Percentiles rank a stretch among this genome's conserved stretches.
These are phyloP conservation scores for Pistacia integerrima DNA, from an alignment of 345 rosid genomes.

Conservation along the genomic window DNA sequence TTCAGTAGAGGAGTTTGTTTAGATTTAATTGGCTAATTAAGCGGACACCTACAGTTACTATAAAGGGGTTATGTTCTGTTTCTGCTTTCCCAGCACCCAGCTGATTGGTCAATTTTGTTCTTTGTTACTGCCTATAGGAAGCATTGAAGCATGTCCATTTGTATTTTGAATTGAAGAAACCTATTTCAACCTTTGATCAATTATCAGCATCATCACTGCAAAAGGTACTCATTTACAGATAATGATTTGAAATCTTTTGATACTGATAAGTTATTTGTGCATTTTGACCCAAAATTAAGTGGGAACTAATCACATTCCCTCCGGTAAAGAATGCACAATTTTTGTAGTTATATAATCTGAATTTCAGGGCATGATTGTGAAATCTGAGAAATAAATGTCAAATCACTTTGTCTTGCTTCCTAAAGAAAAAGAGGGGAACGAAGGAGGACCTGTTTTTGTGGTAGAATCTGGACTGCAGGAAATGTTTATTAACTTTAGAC, in stretches of 20 bases:
- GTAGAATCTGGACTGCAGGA: neutral
- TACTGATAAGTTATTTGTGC: neutral
- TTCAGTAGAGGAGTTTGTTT: neutral
- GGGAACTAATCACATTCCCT: neutral
- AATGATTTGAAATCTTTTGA: neutral
- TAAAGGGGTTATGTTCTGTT: neutral
- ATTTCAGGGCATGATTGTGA: neutral
- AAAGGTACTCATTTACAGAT: neutral
- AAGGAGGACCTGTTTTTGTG: no score
- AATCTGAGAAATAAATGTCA: neutral
- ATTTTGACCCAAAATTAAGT: neutral
- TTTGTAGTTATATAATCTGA: neutral
- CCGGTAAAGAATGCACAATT: neutral
- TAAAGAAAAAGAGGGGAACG: neutral
- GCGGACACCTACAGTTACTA: neutral
- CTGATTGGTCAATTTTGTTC: no score
- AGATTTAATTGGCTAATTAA: neutral
- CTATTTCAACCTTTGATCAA: neutral
- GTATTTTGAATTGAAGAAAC: neutral
- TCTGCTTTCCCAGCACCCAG: neutral
- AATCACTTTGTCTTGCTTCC: neutral
- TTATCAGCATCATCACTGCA: neutral
- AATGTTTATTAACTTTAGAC: neutral
- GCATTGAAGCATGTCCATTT: neutral
- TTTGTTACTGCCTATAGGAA: neutral